Evolutionary conservation across 768 basidiomycete genomes (phyloP).

Genomic region (Xanthoconium purpureum): DNA sequence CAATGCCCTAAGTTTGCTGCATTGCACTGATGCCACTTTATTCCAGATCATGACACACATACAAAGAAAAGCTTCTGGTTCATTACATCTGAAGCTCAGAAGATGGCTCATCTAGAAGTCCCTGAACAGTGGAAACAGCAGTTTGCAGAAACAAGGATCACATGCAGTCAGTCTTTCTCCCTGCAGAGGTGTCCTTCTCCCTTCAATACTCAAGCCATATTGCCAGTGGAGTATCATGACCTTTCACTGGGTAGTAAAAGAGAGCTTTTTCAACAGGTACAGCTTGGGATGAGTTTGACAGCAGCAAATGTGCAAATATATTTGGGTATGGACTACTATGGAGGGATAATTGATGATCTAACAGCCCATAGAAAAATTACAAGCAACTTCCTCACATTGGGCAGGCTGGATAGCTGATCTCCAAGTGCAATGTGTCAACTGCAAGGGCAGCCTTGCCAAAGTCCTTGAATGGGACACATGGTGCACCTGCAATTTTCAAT

Average conservation of each 20-base stretch:
- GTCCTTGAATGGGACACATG: slow-evolving; percentile 61
- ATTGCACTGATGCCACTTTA: slow-evolving; percentile 12
- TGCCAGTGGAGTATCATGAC: slow-evolving; percentile 63
- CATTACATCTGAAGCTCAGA: slow-evolving; percentile 46
- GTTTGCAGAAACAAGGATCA: slow-evolving; percentile 58
- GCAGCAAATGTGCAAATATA: slow-evolving; percentile 54
- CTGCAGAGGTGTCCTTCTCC: background rate
- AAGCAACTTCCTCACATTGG: slow-evolving; percentile 72
- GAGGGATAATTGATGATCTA: background rate
- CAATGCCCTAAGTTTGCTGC: background rate
- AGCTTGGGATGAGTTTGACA: slow-evolving; percentile 72
- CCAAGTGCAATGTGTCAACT: slow-evolving; percentile 52
- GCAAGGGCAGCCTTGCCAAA: slow-evolving; percentile 56
- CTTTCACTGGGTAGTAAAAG: slow-evolving; percentile 59
- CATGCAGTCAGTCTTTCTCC: slow-evolving; percentile 51
- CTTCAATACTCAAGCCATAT: background rate
- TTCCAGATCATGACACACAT: slow-evolving; percentile 50
- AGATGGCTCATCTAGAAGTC: slow-evolving; percentile 45
- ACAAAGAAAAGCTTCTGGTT: slow-evolving; percentile 67
- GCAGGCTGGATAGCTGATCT: slow-evolving; percentile 63
- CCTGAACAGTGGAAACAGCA: slow-evolving; percentile 48
- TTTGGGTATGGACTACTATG: too few relatives aligned
- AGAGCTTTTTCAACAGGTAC: slow-evolving; percentile 81
- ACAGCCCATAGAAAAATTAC: slow-evolving; percentile 62
- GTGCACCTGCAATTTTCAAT: slow-evolving; percentile 75